Percentiles rank a stretch among this genome's conserved stretches.
These are phyloP conservation scores for Yarrowia yakushimensis DNA, from an alignment of 805 yeast genomes.

Conservation along the genomic window DNA sequence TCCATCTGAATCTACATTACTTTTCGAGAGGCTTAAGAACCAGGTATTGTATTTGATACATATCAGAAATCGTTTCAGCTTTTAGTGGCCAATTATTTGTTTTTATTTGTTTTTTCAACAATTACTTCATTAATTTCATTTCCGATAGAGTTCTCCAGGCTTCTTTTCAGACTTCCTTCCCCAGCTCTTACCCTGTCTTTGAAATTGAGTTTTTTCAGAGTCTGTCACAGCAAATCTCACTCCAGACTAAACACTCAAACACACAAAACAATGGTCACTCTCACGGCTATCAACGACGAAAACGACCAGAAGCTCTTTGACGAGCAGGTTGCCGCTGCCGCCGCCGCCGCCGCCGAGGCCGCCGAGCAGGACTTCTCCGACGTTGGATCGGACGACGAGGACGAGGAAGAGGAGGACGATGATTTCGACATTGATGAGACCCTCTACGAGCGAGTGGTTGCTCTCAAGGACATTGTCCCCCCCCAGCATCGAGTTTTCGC, in stretches of 20 bases:
- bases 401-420: slow-evolving; percentile 57
- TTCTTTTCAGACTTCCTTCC: too few relatives aligned
- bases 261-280: slow-evolving; percentile 57
- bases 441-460: slow-evolving; percentile 77
- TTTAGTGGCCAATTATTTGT: too few relatives aligned
- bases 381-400: slow-evolving; percentile 47
- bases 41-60: too few relatives aligned
- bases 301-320: slow-evolving; percentile 42
- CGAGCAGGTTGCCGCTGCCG: slow-evolving; percentile 37
- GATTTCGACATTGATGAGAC: slow-evolving; percentile 79
- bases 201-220: slow-evolving; percentile 21
- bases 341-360: slow-evolving; percentile 38
- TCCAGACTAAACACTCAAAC: not conserved
- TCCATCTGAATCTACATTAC: too few relatives aligned
- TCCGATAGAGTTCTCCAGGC: too few relatives aligned
- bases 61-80: too few relatives aligned
- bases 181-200: slow-evolving; percentile 20
- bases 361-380: slow-evolving; percentile 52
- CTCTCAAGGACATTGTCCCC: slow-evolving; percentile 86
- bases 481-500: slow-evolving; percentile 72
- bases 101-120: too few relatives aligned
- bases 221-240: slow-evolving; percentile 8
- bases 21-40: too few relatives aligned
- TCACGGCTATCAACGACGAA: slow-evolving; percentile 57
- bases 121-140: too few relatives aligned